Percentiles rank a stretch among this genome's conserved stretches.
These are phyloP conservation scores for Chlorella sp. DNA, from an alignment of 139 green algal species.

Conservation along the genomic window DNA sequence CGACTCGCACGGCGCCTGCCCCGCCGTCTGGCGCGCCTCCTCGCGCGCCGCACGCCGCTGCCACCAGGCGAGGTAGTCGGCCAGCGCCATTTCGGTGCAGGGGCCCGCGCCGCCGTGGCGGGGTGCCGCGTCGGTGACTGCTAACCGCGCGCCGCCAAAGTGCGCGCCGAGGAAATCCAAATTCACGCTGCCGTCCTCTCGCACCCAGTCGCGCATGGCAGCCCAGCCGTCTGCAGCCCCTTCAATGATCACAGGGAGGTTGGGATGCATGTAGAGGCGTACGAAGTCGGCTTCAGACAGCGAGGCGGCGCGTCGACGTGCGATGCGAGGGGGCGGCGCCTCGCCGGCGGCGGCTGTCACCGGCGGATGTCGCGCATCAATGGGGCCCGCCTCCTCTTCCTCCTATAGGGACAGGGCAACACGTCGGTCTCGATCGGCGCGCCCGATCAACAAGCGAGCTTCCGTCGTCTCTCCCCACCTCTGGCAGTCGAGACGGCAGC, in stretches of 20 bases:
- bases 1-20: conserved; percentile 4
- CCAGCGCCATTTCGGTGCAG: conserved; percentile 49
- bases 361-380: too few relatives aligned
- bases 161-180: conserved; percentile 32
- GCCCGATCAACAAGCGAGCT: too few relatives aligned
- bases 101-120: conserved; percentile 39
- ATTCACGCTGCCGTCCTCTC: conserved; percentile 26
- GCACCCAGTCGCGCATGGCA: conserved; percentile 46
- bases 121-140: conserved; percentile 53
- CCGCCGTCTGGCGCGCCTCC: conserved; percentile 6
- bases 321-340: conserved; percentile 6
- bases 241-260: conserved; percentile 67
- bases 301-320: conserved; percentile 19
- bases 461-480: too few relatives aligned
- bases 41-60: conserved; percentile 5
- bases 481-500: too few relatives aligned
- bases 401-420: too few relatives aligned
- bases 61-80: conserved; percentile 59
- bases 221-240: conserved; percentile 50
- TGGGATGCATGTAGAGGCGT: conserved; percentile 61
- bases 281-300: conserved; percentile 65
- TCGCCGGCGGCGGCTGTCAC: too few relatives aligned
- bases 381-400: too few relatives aligned
- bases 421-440: too few relatives aligned
- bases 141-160: conserved; percentile 47